A percentile compares a stretch with the other conserved stretches of the same genome.
phyloP scores from a whole-genome alignment of 2,329 filamentous ascomycete species.

The Fusarium newnesense region DNA sequence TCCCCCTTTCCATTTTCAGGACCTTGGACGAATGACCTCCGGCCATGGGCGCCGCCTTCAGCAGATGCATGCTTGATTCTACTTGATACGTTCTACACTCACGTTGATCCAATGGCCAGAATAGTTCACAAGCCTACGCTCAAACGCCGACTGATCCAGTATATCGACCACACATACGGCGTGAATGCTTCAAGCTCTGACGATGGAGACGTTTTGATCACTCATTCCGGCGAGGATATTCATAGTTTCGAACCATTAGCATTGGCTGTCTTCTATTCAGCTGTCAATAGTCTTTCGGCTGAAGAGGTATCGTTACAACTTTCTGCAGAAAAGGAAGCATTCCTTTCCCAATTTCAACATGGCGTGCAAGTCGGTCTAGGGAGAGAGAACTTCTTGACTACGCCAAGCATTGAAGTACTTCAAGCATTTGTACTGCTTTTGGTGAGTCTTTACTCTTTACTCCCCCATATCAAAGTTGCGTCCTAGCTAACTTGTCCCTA shows the following conservation, averaged over 20 bases:
- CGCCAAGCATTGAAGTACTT: background rate
- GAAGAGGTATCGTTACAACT: background rate
- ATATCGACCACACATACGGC: background rate
- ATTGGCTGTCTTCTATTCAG: background rate
- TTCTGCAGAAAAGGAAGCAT: background rate
- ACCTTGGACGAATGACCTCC: background rate
- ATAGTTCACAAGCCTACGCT: background rate
- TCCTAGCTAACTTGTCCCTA: background rate
- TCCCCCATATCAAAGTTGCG: fast-evolving
- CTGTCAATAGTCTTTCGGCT: background rate
- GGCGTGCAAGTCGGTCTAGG: background rate
- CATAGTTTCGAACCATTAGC: background rate
- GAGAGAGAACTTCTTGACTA: background rate
- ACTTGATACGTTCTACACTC: background rate
- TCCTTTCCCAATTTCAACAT: background rate
- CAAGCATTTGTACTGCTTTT: background rate
- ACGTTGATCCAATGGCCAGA: background rate
- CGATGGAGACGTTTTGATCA: fast-evolving
- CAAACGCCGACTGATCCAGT: background rate
- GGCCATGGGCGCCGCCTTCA: background rate
- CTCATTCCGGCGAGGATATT: background rate
- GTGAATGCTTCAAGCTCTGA: background rate
- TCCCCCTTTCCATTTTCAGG: background rate
- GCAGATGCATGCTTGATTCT: background rate
- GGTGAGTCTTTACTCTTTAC: background rate